Evolutionary conservation across 805 yeast species (phyloP).

Genomic region (Yamadazyma akitaensis): DNA sequence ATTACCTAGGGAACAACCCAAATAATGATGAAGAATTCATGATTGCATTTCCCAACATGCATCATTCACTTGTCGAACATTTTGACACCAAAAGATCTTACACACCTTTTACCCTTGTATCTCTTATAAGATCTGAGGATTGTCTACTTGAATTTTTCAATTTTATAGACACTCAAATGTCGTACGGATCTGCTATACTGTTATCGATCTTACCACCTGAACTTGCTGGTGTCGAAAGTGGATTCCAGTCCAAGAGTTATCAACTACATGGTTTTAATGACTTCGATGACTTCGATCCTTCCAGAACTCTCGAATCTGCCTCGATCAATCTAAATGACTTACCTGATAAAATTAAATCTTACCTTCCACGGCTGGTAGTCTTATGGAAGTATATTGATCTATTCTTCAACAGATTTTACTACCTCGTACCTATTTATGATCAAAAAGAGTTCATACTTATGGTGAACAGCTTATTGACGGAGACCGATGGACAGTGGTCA

Average conservation of each 20-base stretch:
- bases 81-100: neutral
- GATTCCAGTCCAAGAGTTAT: too few relatives aligned
- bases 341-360: neutral
- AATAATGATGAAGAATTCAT: neutral
- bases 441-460: constrained; percentile 47
- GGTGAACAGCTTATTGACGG: constrained; percentile 45
- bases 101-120: neutral
- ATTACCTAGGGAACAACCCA: constrained; percentile 10
- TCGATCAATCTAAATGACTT: neutral
- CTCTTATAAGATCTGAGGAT: neutral
- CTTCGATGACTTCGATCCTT: neutral
- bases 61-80: neutral
- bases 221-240: too few relatives aligned
- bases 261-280: too few relatives aligned
- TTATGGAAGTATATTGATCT: constrained; percentile 55
- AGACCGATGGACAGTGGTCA: constrained; percentile 2
- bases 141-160: neutral
- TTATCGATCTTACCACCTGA: too few relatives aligned
- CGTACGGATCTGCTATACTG: neutral
- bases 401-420: constrained; percentile 56
- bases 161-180: neutral
- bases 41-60: neutral
- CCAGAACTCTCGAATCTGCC: neutral
- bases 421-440: constrained; percentile 63
- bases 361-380: constrained; percentile 50